These are phyloP conservation scores for Bidens hawaiensis DNA, from an alignment of 140 eudicot species.

Conservation along the genomic window DNA sequence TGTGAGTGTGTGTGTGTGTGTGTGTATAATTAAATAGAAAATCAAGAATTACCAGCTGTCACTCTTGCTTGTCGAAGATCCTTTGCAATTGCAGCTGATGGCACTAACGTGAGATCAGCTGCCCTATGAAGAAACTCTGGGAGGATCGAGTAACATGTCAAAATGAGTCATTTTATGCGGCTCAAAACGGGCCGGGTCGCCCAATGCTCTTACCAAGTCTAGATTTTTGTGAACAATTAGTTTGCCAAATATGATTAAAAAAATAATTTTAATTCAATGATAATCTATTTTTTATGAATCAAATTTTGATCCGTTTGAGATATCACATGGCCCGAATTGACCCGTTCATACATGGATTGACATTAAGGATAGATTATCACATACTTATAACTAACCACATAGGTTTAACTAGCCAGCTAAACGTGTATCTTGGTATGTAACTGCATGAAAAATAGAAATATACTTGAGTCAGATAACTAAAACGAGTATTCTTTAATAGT, in stretches of 20 bases:
- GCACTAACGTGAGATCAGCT: conserved; percentile 96
- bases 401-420: conserved; percentile 96
- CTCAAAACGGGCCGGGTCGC: neutral
- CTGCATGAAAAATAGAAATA: conserved; percentile 42
- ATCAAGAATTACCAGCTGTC: conserved; percentile 62
- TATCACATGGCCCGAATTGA: neutral
- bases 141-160: neutral
- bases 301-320: neutral
- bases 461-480: conserved; percentile 15
- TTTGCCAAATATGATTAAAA: neutral
- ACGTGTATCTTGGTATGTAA: conserved; percentile 95
- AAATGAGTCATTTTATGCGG: neutral
- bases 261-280: neutral
- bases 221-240: neutral
- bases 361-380: conserved; percentile 21
- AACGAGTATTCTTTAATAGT: neutral
- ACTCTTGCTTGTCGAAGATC: conserved; percentile 82
- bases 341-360: neutral
- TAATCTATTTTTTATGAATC: neutral
- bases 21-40: too few relatives aligned
- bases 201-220: neutral
- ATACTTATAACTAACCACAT: conserved; percentile 95
- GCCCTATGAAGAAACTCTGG: conserved; percentile 96
- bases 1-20: too few relatives aligned
- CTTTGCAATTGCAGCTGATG: conserved; percentile 93